These are phyloP conservation scores for Mycena indigotica DNA, from an alignment of 768 basidiomycete genomes.

Conservation along the genomic window DNA sequence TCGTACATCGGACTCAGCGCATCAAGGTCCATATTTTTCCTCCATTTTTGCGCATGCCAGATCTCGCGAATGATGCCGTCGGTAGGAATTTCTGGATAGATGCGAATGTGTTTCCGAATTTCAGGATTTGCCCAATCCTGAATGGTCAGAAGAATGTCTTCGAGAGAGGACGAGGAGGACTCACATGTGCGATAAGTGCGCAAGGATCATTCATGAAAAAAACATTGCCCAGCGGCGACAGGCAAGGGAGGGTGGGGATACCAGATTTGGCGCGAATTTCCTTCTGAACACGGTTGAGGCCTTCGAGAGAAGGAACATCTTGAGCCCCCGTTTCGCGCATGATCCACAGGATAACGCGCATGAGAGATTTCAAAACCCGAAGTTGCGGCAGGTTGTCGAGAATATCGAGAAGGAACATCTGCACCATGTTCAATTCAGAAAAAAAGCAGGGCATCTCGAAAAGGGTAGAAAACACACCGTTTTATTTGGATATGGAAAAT, in stretches of 20 bases:
- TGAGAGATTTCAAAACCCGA: constrained; percentile 7
- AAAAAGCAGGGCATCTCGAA: not conserved
- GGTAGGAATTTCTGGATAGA: constrained; percentile 32
- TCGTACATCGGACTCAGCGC: constrained; percentile 11
- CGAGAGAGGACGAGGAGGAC: not conserved
- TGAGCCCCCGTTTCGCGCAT: constrained; percentile 1
- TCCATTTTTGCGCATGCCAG: constrained; percentile 26
- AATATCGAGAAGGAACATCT: constrained; percentile 17
- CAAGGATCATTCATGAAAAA: constrained; percentile 14
- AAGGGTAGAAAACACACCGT: not conserved
- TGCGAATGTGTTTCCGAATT: constrained; percentile 26
- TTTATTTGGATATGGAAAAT: constrained; percentile 7
- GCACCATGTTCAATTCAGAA: not conserved
- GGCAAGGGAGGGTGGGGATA: constrained; percentile 4
- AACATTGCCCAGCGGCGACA: constrained; percentile 4
- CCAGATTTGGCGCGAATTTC: constrained; percentile 3
- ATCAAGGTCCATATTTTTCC: constrained; percentile 10
- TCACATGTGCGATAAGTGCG: constrained; percentile 4
- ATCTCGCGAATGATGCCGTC: constrained; percentile 33
- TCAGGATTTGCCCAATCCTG: constrained; percentile 36
- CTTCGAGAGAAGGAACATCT: constrained; percentile 12
- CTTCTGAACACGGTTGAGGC: constrained; percentile 1
- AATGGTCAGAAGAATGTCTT: not conserved
- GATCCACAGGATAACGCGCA: constrained; percentile 11
- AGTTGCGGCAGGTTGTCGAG: constrained; percentile 10